Base-by-base conservation (phyloP, 306 rosid species). In the Abrus pulchellus region DNA sequence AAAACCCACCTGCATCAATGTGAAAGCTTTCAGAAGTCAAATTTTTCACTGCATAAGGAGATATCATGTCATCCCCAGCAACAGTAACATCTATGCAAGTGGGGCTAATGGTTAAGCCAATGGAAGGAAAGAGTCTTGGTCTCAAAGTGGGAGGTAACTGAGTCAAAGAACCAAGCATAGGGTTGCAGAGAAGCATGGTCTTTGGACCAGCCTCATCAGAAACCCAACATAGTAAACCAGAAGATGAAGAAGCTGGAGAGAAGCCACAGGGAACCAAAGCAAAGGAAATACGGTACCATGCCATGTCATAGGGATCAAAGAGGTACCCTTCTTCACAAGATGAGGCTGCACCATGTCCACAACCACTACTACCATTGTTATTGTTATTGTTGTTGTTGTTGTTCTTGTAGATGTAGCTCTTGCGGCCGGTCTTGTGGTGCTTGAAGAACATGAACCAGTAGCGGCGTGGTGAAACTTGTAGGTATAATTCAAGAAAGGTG, bases 31-130 rank as follows among this genome's bases (percentile, higher is more conserved):
- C 98, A 1, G 98, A 91, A 0, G 94, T 92, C 3, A 96, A 56
- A 79, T 92, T 96, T 66, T 93, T 96, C 0, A 96, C 99, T 1
- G 98, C 99, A 52, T 88, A 93, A 0, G 98, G 99, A 6, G 99
- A 93, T 20, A 93, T 96, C 92, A 96, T 82, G 84, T 96, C 99
- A 60, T 96, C 99, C 0, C 99, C 99, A 0, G 97, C 97, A 5
- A 92, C 83, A 0, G 93, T 90, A 1, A 92, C 90, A 70, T 92
- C 96, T 0, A 96, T 85, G 71, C 93, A 88, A 4, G 93, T 82
- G 13, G 93, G 94, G 56, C 56, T 87, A 0, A 96, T 83, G 30
- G 87, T 78, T 3, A 96, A 36, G 29, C 99, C 99, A 47, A 93
- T 72, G 1, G 98, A 92, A 72, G 99, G 99, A 67, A 86, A 92